Percentiles rank a stretch among this genome's conserved stretches.
These are phyloP conservation scores for Mortierella polycephala DNA, from an alignment of 371 early-diverging fungal genomes.

Conservation along the genomic window DNA sequence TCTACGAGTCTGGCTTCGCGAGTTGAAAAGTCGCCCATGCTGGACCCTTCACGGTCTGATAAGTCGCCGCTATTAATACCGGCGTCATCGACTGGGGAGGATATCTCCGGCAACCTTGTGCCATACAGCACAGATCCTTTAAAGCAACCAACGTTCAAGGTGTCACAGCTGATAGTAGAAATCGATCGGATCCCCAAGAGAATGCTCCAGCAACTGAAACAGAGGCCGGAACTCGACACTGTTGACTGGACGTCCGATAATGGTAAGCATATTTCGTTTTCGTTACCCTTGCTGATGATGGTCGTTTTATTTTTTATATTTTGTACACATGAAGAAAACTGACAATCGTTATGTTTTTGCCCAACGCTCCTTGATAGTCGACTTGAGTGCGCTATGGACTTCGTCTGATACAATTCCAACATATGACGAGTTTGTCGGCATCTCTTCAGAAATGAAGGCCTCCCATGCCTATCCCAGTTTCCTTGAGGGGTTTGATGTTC, in stretches of 20 bases:
- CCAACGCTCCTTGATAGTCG: constrained; percentile 15
- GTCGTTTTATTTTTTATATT: too few relatives aligned
- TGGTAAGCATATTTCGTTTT: constrained; percentile 11
- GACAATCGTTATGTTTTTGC: background rate
- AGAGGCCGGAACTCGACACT: constrained; percentile 31
- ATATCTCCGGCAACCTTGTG: background rate
- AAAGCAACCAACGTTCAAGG: background rate
- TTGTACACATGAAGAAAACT: too few relatives aligned
- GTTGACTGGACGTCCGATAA: constrained; percentile 43
- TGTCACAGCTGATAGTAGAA: constrained; percentile 30
- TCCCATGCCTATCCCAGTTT: constrained; percentile 18
- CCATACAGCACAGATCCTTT: background rate
- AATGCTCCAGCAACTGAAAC: constrained; percentile 30
- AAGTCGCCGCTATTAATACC: constrained; percentile 25
- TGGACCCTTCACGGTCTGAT: constrained; percentile 20
- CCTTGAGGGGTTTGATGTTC: constrained; percentile 33
- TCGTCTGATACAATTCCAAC: constrained; percentile 31
- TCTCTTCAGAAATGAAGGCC: constrained; percentile 29
- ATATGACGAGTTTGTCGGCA: constrained; percentile 43
- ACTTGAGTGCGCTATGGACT: constrained; percentile 32
- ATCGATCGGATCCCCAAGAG: constrained; percentile 50
- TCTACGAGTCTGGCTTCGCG: background rate
- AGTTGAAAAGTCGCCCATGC: constrained; percentile 28
- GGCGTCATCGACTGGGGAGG: constrained; percentile 10
- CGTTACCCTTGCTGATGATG: too few relatives aligned